Percentiles rank a stretch among this genome's conserved stretches.
phyloP scores from a whole-genome alignment of 345 rosid species.

The Eutrema japonicum region DNA sequence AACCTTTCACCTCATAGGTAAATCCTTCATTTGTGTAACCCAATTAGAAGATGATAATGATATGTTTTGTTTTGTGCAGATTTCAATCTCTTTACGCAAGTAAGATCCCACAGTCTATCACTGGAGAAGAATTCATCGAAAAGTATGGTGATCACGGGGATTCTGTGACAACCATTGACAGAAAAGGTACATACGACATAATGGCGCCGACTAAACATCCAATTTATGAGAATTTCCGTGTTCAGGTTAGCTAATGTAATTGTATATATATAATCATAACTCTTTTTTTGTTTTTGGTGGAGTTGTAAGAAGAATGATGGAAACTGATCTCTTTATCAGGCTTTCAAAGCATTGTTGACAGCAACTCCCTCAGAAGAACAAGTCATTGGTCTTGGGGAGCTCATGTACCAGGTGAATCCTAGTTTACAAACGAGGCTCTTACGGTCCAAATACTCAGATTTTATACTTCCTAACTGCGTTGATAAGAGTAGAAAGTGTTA shows the following conservation, averaged over 20 bases:
- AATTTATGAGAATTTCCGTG: conserved; percentile 82
- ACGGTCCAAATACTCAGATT: background rate
- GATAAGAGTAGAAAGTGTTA: no score
- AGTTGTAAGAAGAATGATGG: background rate
- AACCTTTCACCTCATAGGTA: conserved; percentile 94
- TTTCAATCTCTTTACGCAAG: conserved; percentile 71
- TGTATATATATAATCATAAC: background rate
- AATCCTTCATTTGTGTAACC: background rate
- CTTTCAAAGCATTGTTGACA: conserved; percentile 85
- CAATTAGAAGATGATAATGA: background rate
- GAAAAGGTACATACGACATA: conserved; percentile 58
- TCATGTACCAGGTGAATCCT: conserved; percentile 73
- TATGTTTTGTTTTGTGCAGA: conserved; percentile 42
- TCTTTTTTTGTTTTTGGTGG: background rate
- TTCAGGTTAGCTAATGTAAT: conserved; percentile 53
- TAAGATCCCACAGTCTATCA: conserved; percentile 64
- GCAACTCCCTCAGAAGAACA: conserved; percentile 81
- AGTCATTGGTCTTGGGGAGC: conserved; percentile 81
- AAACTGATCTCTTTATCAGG: conserved; percentile 46
- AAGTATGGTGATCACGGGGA: conserved; percentile 71
- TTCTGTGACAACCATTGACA: conserved; percentile 77
- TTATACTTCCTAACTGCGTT: no score
- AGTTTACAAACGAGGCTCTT: background rate
- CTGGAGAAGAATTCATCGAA: conserved; percentile 66
- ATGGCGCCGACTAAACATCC: conserved; percentile 81